phyloP scores from a whole-genome alignment of 768 basidiomycete genomes.

The Glaciozyma antarctica region DNA sequence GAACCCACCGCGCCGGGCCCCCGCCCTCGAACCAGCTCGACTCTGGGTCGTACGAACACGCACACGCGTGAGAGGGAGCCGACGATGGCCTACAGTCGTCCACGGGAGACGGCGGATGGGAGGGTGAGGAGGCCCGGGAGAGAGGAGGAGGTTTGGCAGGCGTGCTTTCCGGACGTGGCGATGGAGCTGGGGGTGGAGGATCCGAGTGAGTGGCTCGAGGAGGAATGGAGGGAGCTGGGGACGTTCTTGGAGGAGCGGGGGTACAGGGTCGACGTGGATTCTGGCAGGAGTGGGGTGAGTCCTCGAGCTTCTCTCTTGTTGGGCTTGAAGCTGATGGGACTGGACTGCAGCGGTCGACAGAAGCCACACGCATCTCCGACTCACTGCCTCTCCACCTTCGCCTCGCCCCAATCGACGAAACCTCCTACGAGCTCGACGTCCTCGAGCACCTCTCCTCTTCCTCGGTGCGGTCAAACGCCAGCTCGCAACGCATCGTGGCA shows the following conservation, averaged over 20 bases:
- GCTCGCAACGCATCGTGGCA: not conserved
- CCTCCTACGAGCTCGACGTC: slow-evolving; percentile 10
- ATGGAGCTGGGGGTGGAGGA: not conserved
- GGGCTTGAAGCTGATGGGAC: not conserved
- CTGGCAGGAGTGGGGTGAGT: not conserved
- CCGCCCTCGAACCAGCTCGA: not conserved
- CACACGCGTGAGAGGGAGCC: not conserved
- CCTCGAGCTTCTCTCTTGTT: not conserved
- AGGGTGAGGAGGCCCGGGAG: not conserved
- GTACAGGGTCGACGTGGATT: not conserved
- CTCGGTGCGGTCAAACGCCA: not conserved
- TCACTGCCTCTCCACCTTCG: not conserved
- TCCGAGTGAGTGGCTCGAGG: not conserved
- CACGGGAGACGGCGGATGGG: not conserved
- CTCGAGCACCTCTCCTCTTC: slow-evolving; percentile 5
- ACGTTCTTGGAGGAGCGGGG: not conserved
- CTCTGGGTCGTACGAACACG: not conserved
- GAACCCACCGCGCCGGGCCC: not conserved
- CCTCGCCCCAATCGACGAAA: slow-evolving; percentile 6
- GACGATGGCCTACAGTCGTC: not conserved
- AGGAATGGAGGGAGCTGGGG: not conserved
- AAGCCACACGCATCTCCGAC: not conserved
- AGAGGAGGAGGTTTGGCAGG: not conserved
- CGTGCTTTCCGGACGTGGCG: not conserved
- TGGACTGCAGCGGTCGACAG: not conserved